Percentiles rank a stretch among this genome's conserved stretches.
phyloP scores from a whole-genome alignment of 768 basidiomycete genomes.

The Hemileccinum impolitum region DNA sequence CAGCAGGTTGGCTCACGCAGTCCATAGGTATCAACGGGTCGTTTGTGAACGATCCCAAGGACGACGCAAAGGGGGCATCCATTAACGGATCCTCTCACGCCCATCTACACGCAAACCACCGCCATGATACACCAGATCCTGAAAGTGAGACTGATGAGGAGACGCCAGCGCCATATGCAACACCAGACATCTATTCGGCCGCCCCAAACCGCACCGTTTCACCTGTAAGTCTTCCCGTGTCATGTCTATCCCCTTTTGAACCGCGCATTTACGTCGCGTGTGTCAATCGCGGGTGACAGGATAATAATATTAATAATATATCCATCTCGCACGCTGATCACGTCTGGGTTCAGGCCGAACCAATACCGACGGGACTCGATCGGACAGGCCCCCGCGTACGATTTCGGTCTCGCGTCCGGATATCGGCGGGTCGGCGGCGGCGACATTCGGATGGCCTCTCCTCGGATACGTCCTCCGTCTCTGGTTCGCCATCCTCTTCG shows the following conservation, averaged over 20 bases:
- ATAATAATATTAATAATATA: neutral
- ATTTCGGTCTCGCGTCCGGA: conserved; percentile 75
- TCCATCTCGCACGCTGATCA: conserved; percentile 1
- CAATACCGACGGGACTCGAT: conserved; percentile 5
- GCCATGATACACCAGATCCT: conserved; percentile 1
- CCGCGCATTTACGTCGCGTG: no score
- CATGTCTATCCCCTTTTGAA: neutral
- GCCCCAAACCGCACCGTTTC: neutral
- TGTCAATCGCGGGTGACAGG: no score
- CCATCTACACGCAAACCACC: neutral
- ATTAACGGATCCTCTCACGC: neutral
- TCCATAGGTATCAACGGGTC: conserved; percentile 1
- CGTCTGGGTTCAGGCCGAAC: conserved; percentile 13
- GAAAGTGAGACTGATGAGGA: conserved; percentile 17
- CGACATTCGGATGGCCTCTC: conserved; percentile 25
- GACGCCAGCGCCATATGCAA: neutral
- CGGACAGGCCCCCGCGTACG: conserved; percentile 41
- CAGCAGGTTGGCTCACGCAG: conserved; percentile 6
- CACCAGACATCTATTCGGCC: neutral
- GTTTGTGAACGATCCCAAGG: conserved; percentile 14
- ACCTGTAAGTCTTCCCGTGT: conserved; percentile 16
- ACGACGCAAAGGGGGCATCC: neutral
- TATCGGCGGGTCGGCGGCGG: conserved; percentile 59
- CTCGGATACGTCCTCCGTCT: conserved; percentile 39
- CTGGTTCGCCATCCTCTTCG: conserved; percentile 72